Evolutionary conservation across 2,329 filamentous ascomycete species (phyloP), one percentile per base, ranked within the genome.

Genomic region (Aspergillus sp.): DNA sequence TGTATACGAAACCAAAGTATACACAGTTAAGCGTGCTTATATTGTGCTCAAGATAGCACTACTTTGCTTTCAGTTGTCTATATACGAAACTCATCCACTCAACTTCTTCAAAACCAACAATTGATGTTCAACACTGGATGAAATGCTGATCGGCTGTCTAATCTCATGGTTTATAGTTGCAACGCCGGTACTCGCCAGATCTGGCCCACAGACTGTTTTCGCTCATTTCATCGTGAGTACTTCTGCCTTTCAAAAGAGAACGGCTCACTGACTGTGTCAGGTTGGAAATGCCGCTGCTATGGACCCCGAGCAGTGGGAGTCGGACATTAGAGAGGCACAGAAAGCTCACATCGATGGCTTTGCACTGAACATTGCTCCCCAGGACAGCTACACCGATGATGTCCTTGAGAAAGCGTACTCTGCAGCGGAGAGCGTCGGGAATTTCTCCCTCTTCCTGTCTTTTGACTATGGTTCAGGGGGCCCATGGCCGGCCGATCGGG

Each of bases 161-260:
- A 39, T 53, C 21, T 15, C 21, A 10, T 53, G 19, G 17, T 6
- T 53, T 3, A 7, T 39, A 38, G 30, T 32, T 17, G 28, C 25
- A 10, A 25, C 23, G 23, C 25, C 25, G 21, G 23, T 49, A 13
- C 10, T 57, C 9, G 38, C 54, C 8, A 36, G 53, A 19, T 17
- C 65, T 10, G 66, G 66, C 15, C 63, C 65, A 12, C 70, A 70
- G 57, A 63, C 57, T 12, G 73, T 75, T 9, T 76, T 76, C 58
- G 73, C 74, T 17, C 74, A 76, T 63, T 75, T 74, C 48, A 70
- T 76, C 28, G 74, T 74, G 60, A 66, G 71, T 23, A 12, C 23
- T 23, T 36, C 28, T 13, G 43, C 25, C n/a, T 43, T 6, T 19
- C 17, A 23, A n/a, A n/a, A n/a, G n/a, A n/a, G 12, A 39, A 4